Conservation (phyloP, 768 basidiomycete species). For the Russula olivacea region DNA sequence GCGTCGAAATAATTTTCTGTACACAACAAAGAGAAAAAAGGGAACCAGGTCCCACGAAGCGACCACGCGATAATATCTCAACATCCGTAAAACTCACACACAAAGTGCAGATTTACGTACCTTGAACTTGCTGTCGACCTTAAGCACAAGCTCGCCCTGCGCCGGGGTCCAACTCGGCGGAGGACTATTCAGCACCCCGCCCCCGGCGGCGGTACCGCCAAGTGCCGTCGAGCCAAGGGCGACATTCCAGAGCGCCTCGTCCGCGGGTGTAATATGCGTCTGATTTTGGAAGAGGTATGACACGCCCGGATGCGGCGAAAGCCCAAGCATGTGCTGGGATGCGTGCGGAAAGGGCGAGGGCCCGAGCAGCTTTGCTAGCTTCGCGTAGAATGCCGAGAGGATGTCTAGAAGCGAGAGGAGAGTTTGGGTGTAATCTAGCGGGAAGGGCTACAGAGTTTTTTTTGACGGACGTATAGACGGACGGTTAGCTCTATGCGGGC, state of each 20-base stretch:
- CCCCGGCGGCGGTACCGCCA: constrained; percentile 29
- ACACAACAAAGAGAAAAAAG: background rate
- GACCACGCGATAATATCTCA: background rate
- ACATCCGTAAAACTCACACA: background rate
- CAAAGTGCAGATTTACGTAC: constrained; percentile 33
- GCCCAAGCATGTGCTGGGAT: constrained; percentile 68
- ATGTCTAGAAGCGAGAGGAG: constrained; percentile 85
- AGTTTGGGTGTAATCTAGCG: constrained; percentile 84
- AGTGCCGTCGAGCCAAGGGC: constrained; percentile 31
- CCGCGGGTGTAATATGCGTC: constrained; percentile 34
- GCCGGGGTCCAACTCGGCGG: constrained; percentile 57
- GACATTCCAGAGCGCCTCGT: constrained; percentile 66
- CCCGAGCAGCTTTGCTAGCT: constrained; percentile 76
- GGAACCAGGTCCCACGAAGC: background rate
- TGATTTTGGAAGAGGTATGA: constrained; percentile 66
- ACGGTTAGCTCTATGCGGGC: background rate
- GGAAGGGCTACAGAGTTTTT: constrained; percentile 58
- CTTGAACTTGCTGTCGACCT: constrained; percentile 82
- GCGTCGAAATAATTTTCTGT: constrained; percentile 75
- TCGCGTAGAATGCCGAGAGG: constrained; percentile 84
- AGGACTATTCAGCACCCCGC: constrained; percentile 40
- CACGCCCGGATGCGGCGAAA: constrained; percentile 76
- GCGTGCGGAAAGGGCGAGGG: constrained; percentile 69
- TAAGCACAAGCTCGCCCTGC: constrained; percentile 67
- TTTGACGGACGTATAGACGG: background rate